These are phyloP conservation scores for Fusarium sp. DNA, from an alignment of 2,329 filamentous ascomycete species.

Conservation along the genomic window DNA sequence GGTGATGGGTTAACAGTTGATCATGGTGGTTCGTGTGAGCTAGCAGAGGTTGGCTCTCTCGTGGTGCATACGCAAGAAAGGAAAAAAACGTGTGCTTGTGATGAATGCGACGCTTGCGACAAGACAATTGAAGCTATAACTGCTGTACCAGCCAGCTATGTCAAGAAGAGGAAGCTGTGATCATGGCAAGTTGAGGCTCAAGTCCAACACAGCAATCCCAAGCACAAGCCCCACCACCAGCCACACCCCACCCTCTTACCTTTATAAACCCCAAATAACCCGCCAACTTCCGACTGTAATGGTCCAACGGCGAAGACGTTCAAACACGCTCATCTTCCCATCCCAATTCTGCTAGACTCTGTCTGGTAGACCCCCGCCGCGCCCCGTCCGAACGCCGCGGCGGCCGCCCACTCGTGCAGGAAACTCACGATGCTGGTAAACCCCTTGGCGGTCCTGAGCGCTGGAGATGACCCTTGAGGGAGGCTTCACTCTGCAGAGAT, in stretches of 20 bases:
- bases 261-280: slow-evolving; percentile 38
- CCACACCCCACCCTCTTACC: neutral
- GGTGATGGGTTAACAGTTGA: neutral
- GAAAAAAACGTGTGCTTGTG: too few relatives aligned
- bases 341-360: slow-evolving; percentile 49
- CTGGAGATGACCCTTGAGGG: slow-evolving; percentile 74
- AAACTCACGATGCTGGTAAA: slow-evolving; percentile 67
- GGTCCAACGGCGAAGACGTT: slow-evolving; percentile 68
- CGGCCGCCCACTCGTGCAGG: slow-evolving; percentile 70
- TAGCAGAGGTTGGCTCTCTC: neutral
- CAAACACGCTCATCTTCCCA: slow-evolving; percentile 58
- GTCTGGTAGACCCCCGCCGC: slow-evolving; percentile 57
- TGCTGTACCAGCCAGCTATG: neutral
- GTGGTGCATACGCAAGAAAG: neutral
- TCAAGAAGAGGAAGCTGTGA: neutral
- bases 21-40: slow-evolving; percentile 6
- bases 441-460: slow-evolving; percentile 64
- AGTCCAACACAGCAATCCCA: neutral
- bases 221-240: neutral
- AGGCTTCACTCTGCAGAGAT: slow-evolving; percentile 76
- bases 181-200: neutral
- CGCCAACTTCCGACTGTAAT: slow-evolving; percentile 61
- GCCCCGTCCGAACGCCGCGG: slow-evolving; percentile 74
- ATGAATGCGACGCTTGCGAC: neutral
- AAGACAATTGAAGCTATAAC: neutral